These are phyloP conservation scores for Daldinia sp. DNA, from an alignment of 2,329 filamentous ascomycete genomes.

Conservation along the genomic window DNA sequence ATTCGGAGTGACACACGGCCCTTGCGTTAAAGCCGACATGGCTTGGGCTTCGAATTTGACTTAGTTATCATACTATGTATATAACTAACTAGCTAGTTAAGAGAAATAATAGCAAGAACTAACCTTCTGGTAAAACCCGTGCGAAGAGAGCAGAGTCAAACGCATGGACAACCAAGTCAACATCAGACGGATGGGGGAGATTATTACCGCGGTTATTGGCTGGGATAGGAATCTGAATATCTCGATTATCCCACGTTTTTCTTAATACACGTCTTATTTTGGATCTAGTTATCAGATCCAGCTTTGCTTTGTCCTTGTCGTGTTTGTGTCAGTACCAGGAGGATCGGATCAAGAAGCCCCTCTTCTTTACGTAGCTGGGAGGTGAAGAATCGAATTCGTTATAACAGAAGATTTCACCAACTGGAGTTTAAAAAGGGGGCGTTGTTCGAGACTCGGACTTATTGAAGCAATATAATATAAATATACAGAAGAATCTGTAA, in stretches of 20 bases:
- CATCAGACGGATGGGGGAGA: not conserved
- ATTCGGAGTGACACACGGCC: not conserved
- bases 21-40: not conserved
- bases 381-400: too few relatives aligned
- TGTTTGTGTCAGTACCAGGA: not conserved
- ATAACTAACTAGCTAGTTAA: too few relatives aligned
- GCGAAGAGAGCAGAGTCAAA: too few relatives aligned
- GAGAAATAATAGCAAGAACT: too few relatives aligned
- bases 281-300: not conserved
- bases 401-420: not conserved
- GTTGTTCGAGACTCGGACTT: not conserved
- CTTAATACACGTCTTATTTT: not conserved
- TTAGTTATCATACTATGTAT: too few relatives aligned
- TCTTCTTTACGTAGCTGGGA: too few relatives aligned
- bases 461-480: not conserved
- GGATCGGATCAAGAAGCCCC: not conserved
- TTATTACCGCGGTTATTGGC: not conserved
- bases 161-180: not conserved
- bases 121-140: not conserved
- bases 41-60: not conserved
- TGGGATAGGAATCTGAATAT: not conserved
- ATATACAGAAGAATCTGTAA: not conserved
- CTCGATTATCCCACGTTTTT: not conserved
- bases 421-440: not conserved
- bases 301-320: not conserved